Evolutionary conservation across 2,329 filamentous ascomycete genomes (phyloP), one percentile per base, ranked within the genome.

Genomic region (Alternaria solani): DNA sequence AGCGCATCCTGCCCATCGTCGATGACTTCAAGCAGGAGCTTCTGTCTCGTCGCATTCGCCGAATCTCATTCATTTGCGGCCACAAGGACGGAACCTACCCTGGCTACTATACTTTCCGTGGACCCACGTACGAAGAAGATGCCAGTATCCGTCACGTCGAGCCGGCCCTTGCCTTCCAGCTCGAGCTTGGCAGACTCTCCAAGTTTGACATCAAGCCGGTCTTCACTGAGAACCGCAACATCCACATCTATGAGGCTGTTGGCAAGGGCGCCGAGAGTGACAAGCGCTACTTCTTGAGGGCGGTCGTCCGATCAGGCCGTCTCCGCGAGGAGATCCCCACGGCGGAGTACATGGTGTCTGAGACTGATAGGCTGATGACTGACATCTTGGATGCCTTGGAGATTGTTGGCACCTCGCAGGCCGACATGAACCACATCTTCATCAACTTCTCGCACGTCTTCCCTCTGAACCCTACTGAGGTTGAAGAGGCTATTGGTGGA

Each of bases 361-460:
- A 99, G 84, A 94, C 94, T 39, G 94, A 99, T 76, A 90, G 95
- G 65, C 86, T 98, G 71, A 94, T 99, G 87, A 98, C 93, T 78
- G 95, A 99, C 77, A 98, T 99, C 74, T 88, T 98, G 53, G 95
- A 99, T 77, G 95, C 95, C 44, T 85, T 99, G 59, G 95, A 99
- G 85, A 97, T 99, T 72, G 96, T 97, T 76, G 95, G 95, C 76
- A 97, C 97, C 86, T 98, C 97, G 84, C 96, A 96, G 84, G 97
- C 95, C 52, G 95, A 99, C 85, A 87, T 99, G 77, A 99, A 99
- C 86, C 95, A 99, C 83, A 95, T 99, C 86, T 99, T 99, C 85
- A 95, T 99, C 86, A 98, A 99, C 87, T 99, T 99, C 84, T 95
- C 93, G 0, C 93, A 94, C 9, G 92, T 97, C 60, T 98, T 99